phyloP scores from a whole-genome alignment of 768 basidiomycete genomes.

The Kwoniella sp. region DNA sequence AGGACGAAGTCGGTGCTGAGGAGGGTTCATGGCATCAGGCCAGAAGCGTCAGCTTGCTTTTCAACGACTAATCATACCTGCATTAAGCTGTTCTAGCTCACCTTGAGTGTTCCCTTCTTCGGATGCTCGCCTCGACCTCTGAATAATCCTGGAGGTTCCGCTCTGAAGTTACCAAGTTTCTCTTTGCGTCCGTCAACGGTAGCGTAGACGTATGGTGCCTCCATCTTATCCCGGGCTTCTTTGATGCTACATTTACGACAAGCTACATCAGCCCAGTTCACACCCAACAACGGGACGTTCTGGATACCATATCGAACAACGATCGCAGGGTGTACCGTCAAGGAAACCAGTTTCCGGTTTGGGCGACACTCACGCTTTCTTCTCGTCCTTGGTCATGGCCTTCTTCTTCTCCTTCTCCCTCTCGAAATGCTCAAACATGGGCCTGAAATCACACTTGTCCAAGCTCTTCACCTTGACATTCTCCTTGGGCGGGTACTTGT shows the following conservation, averaged over 20 bases:
- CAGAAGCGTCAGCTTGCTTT: background rate
- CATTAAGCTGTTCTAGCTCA: slow-evolving; percentile 50
- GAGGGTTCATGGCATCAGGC: background rate
- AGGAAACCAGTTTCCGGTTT: background rate
- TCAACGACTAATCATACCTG: too few relatives aligned
- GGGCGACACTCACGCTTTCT: slow-evolving; percentile 66
- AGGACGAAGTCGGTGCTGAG: slow-evolving; percentile 81
- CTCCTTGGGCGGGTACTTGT: slow-evolving; percentile 76
- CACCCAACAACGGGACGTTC: too few relatives aligned
- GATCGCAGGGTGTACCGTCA: background rate
- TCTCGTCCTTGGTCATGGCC: slow-evolving; percentile 76
- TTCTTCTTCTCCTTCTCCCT: slow-evolving; percentile 92
- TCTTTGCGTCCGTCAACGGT: slow-evolving; percentile 94
- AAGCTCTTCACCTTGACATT: slow-evolving; percentile 74
- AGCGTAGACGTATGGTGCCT: slow-evolving; percentile 82
- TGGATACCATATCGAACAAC: too few relatives aligned
- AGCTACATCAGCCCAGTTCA: slow-evolving; percentile 9
- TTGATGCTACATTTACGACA: slow-evolving; percentile 61
- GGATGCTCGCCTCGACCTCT: slow-evolving; percentile 98
- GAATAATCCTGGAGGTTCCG: slow-evolving; percentile 98
- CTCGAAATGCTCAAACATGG: slow-evolving; percentile 92
- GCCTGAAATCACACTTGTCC: slow-evolving; percentile 85
- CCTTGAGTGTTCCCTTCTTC: slow-evolving; percentile 93
- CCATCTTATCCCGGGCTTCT: slow-evolving; percentile 77
- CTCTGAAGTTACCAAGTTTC: slow-evolving; percentile 96